Base-by-base conservation (phyloP, 768 basidiomycete genomes). In the Lactarius quietus region DNA sequence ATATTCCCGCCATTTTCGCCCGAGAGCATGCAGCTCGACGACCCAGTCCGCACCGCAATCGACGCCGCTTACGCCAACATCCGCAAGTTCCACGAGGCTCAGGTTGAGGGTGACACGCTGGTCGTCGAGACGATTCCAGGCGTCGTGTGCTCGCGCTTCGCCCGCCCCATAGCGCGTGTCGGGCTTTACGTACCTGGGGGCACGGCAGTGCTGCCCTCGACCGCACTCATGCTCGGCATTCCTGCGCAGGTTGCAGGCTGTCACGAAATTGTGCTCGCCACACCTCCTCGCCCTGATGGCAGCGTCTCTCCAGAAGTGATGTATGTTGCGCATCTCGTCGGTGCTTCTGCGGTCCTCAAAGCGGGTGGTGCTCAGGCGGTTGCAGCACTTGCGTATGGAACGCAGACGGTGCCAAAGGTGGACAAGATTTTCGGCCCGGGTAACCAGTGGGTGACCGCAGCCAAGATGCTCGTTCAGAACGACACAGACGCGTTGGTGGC, bases 341-440 rank as follows among this genome's bases (percentile, higher is more conserved):
- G 96, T 43, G 96, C 93, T 1, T 89, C 91, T 7, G 89, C 89
- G 36, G 86, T 99, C 65, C 81, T 99, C 66, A 93, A 92, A 75
- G 97, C 96, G 20, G 97, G 97, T 45, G 97, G 97, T 15, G 96
- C 92, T 20, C 97, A 99, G 74, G 97, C 97, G 14, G 83, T 98
- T 20, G 93, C 95, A 29, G 95, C 97, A 0, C 82, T 99, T 79
- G 97, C 97, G 1, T 98, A 98, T 74, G 97, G 97, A 23, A 99
- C 97, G 7, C 82, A 92, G 74, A 90, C 90, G 5, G 93, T 95
- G 7, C 93, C 95, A 18, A 98, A 99, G 77, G 96, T 98, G 29
- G 97, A 99, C 82, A 99, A 99, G 80, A 95, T 99, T 71, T 96
- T 98, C 73, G 97, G 97, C 10, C 97, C 97, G 7, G 97, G 97